Base-by-base conservation (phyloP, 2,329 filamentous ascomycete genomes). In the Aspergillus terreus region DNA sequence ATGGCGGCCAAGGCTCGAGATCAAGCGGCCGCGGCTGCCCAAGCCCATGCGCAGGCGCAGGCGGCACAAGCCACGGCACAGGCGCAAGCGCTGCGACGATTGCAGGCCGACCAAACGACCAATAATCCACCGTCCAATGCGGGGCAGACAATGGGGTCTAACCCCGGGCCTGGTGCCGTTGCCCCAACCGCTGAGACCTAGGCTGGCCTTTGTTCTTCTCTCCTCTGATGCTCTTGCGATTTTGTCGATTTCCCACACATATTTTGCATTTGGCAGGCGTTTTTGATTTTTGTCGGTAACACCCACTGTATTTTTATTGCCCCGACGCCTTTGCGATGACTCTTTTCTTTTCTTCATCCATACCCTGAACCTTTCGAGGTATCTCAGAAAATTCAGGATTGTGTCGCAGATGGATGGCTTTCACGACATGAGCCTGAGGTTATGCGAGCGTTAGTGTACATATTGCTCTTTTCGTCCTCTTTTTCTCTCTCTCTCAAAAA, bases 1-100 rank as follows among this genome's bases (percentile, higher is more conserved):
- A 79, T 78, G 53, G 69, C 69, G 49, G 70, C 68, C 35, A 71
- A 73, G 57, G 71, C 69, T 56, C 71, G 71, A 50, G 72, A 73
- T 53, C 70, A 68, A 58, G 71, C 69, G 52, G 68, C 66, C 36
- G 68, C 65, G 47, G 73, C 74, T 57, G 73, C 73, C 49, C 71
- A 71, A 62, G 65, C 71, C 46, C 70, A 72, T 58, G 71, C 69
- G 51, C 71, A 73, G 58, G 70, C 68, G 52, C 71, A 73, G 58
- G 69, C 69, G 63, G 65, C 64, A 25, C 70, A 76, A 53, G 71
- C 71, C 44, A 68, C 68, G 61, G 62, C 64, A n/a, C 70, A 70
- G 51, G 66, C 64, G 23, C 67, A 69, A 56, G 60, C 61, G 19
- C 64, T 64, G 36, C 61, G 69, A 58, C 67, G 71, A 52, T 57